A percentile compares a stretch with the other conserved stretches of the same genome.
Conservation (phyloP, 441 rosid species). For the Pelargonium citronellum region DNA sequence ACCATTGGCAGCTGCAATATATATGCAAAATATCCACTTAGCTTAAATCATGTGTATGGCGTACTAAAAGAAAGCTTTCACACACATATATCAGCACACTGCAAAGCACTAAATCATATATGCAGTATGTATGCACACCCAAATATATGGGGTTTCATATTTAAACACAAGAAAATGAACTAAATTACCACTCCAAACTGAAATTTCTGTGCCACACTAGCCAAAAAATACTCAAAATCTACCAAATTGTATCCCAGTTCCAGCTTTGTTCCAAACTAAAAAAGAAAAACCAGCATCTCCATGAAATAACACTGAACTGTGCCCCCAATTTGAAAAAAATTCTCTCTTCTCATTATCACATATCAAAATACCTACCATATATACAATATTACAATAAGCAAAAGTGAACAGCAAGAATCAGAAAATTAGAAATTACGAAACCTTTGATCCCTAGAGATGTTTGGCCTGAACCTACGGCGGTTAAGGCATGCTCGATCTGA, state of each 20-base stretch:
- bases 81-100: background rate
- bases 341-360: background rate
- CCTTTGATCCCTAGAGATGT: constrained; percentile 95
- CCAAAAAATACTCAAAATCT: background rate
- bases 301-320: too few species aligned
- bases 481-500: constrained; percentile 96
- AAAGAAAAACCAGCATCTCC: too few species aligned
- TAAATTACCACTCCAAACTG: background rate
- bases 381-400: background rate
- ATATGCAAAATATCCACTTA: background rate
- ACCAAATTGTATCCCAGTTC: background rate
- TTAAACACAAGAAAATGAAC: background rate
- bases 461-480: constrained; percentile 96
- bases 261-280: background rate
- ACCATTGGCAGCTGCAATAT: constrained; percentile 75
- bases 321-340: too few species aligned
- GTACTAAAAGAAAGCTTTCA: background rate
- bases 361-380: background rate
- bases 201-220: background rate
- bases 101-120: background rate
- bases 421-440: constrained; percentile 11
- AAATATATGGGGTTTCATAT: background rate
- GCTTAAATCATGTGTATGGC: background rate
- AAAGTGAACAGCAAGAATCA: background rate
- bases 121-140: background rate